Conservation (phyloP, 208 protist genomes). For the Wallacemonas sp. region DNA sequence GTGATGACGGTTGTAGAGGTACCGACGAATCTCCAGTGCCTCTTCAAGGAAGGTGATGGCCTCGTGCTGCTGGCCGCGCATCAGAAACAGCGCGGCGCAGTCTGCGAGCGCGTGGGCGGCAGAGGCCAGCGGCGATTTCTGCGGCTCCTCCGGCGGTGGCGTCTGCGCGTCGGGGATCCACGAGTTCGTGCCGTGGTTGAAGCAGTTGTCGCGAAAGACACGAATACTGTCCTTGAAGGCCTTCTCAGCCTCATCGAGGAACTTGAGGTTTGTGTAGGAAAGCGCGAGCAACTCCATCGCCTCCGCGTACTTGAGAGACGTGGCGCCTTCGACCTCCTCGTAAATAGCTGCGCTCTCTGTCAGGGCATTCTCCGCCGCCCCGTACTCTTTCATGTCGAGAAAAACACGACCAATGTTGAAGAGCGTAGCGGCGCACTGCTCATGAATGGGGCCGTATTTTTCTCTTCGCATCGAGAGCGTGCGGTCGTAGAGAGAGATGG, state of each 20-base stretch:
- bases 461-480: slow-evolving; percentile 80
- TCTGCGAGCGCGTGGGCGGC: slow-evolving; percentile 85
- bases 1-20: slow-evolving; percentile 72
- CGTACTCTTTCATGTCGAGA: slow-evolving; percentile 90
- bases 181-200: slow-evolving; percentile 76
- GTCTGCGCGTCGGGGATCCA: slow-evolving; percentile 65
- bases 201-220: slow-evolving; percentile 77
- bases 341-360: slow-evolving; percentile 89
- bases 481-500: slow-evolving; percentile 85
- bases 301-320: slow-evolving; percentile 81
- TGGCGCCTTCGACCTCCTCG: slow-evolving; percentile 72
- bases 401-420: slow-evolving; percentile 89
- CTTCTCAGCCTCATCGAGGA: slow-evolving; percentile 89
- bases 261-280: slow-evolving; percentile 82
- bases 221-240: slow-evolving; percentile 89
- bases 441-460: slow-evolving; percentile 82
- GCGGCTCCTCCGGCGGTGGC: slow-evolving; percentile 55
- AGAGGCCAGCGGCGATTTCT: slow-evolving; percentile 78
- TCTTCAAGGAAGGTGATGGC: slow-evolving; percentile 87
- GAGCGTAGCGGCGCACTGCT: slow-evolving; percentile 79
- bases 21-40: slow-evolving; percentile 84
- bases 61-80: slow-evolving; percentile 60
- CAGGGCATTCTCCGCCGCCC: slow-evolving; percentile 85
- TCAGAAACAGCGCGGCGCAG: slow-evolving; percentile 81
- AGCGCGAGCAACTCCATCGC: slow-evolving; percentile 81